These are phyloP conservation scores for Jatropha curcas DNA, from an alignment of 345 rosid species.

Conservation along the genomic window DNA sequence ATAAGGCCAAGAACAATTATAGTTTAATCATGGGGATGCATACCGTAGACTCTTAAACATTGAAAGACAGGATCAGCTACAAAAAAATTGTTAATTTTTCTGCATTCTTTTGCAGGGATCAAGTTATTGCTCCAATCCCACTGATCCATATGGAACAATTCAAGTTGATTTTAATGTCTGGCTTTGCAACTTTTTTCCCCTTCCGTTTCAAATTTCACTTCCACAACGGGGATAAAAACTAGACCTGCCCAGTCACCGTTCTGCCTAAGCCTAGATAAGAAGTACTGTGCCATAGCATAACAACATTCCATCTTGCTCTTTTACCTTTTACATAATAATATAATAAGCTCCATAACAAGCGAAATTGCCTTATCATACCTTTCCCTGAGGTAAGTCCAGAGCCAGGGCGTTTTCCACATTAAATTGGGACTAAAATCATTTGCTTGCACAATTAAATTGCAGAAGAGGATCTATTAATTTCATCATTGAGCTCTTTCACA, in stretches of 20 bases:
- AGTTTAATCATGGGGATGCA: background rate
- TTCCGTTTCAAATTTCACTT: too few species aligned
- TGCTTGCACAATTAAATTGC: too few species aligned
- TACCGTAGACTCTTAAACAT: too few species aligned
- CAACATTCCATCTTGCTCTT: background rate
- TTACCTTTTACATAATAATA: constrained; percentile 1
- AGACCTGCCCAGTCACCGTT: background rate
- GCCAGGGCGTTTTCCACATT: background rate
- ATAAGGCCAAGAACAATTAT: background rate
- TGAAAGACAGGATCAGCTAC: background rate
- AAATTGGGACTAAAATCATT: background rate
- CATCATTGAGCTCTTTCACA: too few species aligned
- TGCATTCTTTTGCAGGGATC: background rate
- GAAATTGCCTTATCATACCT: background rate
- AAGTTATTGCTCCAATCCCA: background rate
- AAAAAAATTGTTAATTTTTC: background rate
- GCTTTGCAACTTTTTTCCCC: background rate
- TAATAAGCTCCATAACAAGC: background rate
- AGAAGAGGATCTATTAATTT: too few species aligned
- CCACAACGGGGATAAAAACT: too few species aligned
- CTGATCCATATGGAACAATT: too few species aligned
- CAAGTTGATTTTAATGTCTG: background rate
- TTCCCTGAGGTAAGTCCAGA: background rate
- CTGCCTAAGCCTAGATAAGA: background rate
- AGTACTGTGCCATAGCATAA: background rate